phyloP scores from a whole-genome alignment of 805 yeast species.

The Starmerella sp. region DNA sequence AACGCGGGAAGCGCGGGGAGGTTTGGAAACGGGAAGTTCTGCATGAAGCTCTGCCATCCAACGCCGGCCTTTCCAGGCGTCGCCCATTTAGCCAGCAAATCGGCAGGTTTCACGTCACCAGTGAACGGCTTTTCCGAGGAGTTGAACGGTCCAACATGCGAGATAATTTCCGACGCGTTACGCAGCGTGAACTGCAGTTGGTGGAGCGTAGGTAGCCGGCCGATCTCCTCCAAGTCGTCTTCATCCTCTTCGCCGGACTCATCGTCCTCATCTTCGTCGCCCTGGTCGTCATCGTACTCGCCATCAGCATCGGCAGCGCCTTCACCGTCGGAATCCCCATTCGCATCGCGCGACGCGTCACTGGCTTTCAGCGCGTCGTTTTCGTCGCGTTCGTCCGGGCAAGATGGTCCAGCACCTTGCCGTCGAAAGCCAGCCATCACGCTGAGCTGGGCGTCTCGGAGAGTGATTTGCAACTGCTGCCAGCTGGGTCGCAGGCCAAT shows the following conservation, averaged over 20 bases:
- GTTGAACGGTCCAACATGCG: not conserved
- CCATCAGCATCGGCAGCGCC: not conserved
- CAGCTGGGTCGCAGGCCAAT: conserved; percentile 18
- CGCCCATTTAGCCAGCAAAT: conserved; percentile 19
- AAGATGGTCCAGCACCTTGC: not conserved
- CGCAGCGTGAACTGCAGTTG: conserved; percentile 18
- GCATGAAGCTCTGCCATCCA: conserved; percentile 16
- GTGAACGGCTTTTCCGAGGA: not conserved
- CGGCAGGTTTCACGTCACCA: conserved; percentile 5
- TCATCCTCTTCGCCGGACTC: not conserved
- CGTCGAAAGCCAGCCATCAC: conserved; percentile 16
- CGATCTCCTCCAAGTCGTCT: conserved; percentile 17
- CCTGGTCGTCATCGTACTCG: conserved; percentile 1
- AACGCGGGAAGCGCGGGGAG: not conserved
- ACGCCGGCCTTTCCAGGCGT: not conserved
- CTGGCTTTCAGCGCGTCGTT: not conserved
- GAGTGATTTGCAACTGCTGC: conserved; percentile 16
- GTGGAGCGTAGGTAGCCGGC: conserved; percentile 18
- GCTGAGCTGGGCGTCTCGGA: conserved; percentile 15
- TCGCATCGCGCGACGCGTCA: not conserved
- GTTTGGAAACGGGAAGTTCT: conserved; percentile 6
- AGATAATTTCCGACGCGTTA: conserved; percentile 14
- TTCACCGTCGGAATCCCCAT: not conserved
- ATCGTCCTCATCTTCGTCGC: conserved; percentile 1
- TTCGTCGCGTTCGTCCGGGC: not conserved